Base-by-base conservation (phyloP, 768 basidiomycete species). In the Boletus vinaceobasis region DNA sequence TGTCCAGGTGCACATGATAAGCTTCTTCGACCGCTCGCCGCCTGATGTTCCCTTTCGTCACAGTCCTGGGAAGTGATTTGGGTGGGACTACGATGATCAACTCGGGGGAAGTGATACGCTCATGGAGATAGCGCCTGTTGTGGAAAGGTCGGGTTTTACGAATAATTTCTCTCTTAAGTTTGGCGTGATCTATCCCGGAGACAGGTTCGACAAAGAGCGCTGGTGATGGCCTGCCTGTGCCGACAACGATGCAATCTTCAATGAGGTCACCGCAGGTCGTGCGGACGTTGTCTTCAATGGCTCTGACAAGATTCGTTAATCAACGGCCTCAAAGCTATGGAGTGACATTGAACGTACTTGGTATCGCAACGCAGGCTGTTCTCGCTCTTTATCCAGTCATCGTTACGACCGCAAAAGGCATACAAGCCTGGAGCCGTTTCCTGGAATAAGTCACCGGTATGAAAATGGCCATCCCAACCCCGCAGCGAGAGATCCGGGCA, bases 311-410 rank as follows among this genome's bases (percentile, higher is more conserved):
- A 14, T 49, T 27, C 29, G 56, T 57, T 61, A 61, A 47, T 53
- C 39, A 51, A 48, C 37, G 29, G 21, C 43, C 32, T 35, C 40
- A 17, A 23, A 44, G 1, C 23, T 15, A 6, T 14, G 27, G 21
- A 29, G 33, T 47, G 29, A 37, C 7, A 13, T 9, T 40, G 8
- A 31, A 74, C 76, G 32, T 71, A 80, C 78, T 82, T 84, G 47
- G 89, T 89, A 63, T 91, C 88, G 63, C 88, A 90, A 48, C 88
- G 80, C 57, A 90, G 73, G 64, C 87, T 85, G 65, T 82, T 87
- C 65, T 88, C 85, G 37, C 84, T 85, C 73, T 90, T 91, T 68
- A 91, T 90, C 89, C 88, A 90, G 69, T 91, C 88, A 61, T 91
- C 88, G 56, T 88, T 82, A 39, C 89, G 81, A 26, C 88, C 89